A percentile compares a stretch with the other conserved stretches of the same genome.
Evolutionary conservation across 2,329 filamentous ascomycete species (phyloP).

Genomic region (Pseudophaeomoniella oleicola): DNA sequence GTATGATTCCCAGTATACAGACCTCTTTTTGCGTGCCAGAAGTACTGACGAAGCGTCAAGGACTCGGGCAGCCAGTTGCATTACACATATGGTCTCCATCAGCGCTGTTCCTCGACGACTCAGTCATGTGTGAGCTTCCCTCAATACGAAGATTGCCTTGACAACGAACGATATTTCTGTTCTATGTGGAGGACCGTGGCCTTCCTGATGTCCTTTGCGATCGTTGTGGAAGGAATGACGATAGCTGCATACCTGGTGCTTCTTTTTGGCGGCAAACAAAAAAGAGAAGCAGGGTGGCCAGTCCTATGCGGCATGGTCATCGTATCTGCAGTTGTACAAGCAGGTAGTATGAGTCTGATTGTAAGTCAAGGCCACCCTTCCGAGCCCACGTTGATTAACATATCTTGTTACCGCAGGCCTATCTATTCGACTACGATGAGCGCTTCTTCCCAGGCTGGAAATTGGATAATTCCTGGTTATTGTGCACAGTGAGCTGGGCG

Average conservation of each 20-base stretch:
- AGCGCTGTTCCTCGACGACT: constrained; percentile 41
- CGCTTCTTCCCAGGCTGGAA: constrained; percentile 72
- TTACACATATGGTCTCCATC: constrained; percentile 65
- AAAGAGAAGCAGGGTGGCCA: constrained; percentile 72
- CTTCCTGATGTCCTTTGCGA: constrained; percentile 73
- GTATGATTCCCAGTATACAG: constrained; percentile 16
- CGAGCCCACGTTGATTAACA: too few species aligned
- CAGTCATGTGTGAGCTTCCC: constrained; percentile 51
- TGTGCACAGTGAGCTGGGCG: constrained; percentile 50
- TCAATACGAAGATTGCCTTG: constrained; percentile 49
- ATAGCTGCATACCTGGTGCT: constrained; percentile 69
- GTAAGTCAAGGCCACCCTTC: too few species aligned
- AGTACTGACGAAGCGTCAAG: neutral
- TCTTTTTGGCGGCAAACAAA: constrained; percentile 61
- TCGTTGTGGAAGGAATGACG: constrained; percentile 67
- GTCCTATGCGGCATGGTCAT: constrained; percentile 53
- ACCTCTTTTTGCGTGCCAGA: neutral
- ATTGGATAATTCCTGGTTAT: constrained; percentile 64
- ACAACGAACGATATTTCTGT: constrained; percentile 63
- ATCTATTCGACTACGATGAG: constrained; percentile 68
- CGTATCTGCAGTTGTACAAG: constrained; percentile 53
- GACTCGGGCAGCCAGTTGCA: neutral
- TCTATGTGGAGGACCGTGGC: constrained; percentile 80
- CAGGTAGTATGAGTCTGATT: constrained; percentile 67
- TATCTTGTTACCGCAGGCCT: constrained; percentile 60